Base-by-base conservation (phyloP, 2,329 filamentous ascomycete species). In the Cladophialophora immunda region DNA sequence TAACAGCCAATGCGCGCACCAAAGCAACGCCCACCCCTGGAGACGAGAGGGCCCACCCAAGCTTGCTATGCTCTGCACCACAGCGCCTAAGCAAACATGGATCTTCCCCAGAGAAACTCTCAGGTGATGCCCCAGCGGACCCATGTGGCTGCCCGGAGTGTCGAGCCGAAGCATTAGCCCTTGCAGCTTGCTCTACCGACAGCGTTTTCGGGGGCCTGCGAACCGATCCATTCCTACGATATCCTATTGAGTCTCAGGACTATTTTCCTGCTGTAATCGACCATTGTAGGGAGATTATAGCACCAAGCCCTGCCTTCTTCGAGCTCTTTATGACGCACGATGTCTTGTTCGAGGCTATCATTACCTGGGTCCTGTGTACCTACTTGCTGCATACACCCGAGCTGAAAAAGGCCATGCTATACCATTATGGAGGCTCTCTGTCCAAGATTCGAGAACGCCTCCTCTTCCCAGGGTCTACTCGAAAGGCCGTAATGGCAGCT, bases 261-360 rank as follows among this genome's bases (percentile, higher is more conserved):
- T 68, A 68, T 36, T 68, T 68, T 32, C 66, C 66, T 30, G 61
- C 58, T 30, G 62, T 62, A 11, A 47, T 65, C 30, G 66, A 68
- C 34, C 64, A 65, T 32, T 62, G 57, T 45, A 65, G 45, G 53
- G 62, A 62, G 27, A 58, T 65, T 15, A 54, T 68, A 4, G 62
- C 62, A 17, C 58, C 58, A 6, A 30, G 62, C 6, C 62, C 62
- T 8, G 30, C 30, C 1, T 68, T 62, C 32, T 57, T 68, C 36
- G 52, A 59, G 30, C 64, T 65, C 56, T 45, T 65, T 8, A 53
- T 68, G 38, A 30, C 36, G 4, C 57, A 68, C 41, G 66, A 65
- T 58, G 62, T 68, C 41, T 25, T 68, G 27, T 68, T 68, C 52
- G 66, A 68, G 45, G 66, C 66, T 13, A n/a, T 68, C 15, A 45